Conservation (phyloP, 495 filamentous ascomycete species). For the Penicillium soppii region DNA sequence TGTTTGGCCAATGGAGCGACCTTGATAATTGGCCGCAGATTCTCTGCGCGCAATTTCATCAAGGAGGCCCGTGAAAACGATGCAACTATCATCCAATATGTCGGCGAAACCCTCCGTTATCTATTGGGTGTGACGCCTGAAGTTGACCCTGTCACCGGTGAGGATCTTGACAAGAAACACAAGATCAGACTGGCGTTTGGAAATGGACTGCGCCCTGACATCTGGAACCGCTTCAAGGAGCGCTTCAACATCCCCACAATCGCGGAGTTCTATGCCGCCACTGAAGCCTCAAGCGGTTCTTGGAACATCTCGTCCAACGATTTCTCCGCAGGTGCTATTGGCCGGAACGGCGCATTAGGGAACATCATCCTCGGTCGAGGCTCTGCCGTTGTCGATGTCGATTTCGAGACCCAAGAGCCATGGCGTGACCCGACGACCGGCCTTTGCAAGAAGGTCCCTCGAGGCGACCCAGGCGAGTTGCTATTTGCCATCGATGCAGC, state of each 20-base stretch:
- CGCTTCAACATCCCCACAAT: slow-evolving; percentile 82
- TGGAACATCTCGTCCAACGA: slow-evolving; percentile 79
- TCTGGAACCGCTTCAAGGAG: slow-evolving; percentile 85
- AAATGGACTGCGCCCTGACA: slow-evolving; percentile 88
- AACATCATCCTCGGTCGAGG: slow-evolving; percentile 49
- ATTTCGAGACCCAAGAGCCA: slow-evolving; percentile 69
- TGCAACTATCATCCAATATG: slow-evolving; percentile 88
- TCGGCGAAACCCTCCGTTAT: slow-evolving; percentile 93
- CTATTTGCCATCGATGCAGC: slow-evolving; percentile 68
- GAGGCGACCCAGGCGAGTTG: slow-evolving; percentile 75
- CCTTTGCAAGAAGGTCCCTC: slow-evolving; percentile 60
- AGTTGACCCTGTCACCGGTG: slow-evolving; percentile 61
- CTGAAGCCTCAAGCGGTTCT: slow-evolving; percentile 69
- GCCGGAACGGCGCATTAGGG: slow-evolving; percentile 66
- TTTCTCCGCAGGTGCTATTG: slow-evolving; percentile 77
- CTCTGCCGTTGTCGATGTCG: slow-evolving; percentile 66
- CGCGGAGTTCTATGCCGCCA: slow-evolving; percentile 87
- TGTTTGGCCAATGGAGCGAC: slow-evolving; percentile 61
- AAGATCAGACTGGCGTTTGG: slow-evolving; percentile 80
- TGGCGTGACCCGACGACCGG: slow-evolving; percentile 70
- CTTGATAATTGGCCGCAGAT: slow-evolving; percentile 73
- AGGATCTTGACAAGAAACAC: slow-evolving; percentile 75
- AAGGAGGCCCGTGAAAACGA: slow-evolving; percentile 68
- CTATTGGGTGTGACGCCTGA: slow-evolving; percentile 70
- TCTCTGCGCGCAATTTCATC: slow-evolving; percentile 83